phyloP scores from a whole-genome alignment of 345 rosid species.

The Theobroma cacao region DNA sequence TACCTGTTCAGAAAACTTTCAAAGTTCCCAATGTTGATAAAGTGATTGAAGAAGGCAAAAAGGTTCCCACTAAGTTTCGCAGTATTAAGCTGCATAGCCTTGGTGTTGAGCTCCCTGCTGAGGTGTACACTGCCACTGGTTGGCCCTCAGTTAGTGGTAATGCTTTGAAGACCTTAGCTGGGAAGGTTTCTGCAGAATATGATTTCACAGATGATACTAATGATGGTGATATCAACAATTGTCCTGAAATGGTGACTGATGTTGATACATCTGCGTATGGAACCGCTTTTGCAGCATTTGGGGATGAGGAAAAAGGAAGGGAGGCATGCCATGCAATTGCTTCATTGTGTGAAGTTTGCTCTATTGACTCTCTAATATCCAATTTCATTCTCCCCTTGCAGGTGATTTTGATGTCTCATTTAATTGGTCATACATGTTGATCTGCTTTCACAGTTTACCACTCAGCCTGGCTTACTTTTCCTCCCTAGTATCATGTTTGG shows the following conservation, averaged over 20 bases:
- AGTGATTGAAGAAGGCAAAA: constrained; percentile 85
- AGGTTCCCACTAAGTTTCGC: constrained; percentile 61
- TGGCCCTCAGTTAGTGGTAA: constrained; percentile 86
- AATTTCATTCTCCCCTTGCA: constrained; percentile 93
- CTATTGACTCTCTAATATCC: constrained; percentile 88
- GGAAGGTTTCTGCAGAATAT: constrained; percentile 76
- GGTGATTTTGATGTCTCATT: constrained; percentile 41
- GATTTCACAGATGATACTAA: constrained; percentile 38
- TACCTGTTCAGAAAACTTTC: constrained; percentile 46
- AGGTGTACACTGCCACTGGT: constrained; percentile 67
- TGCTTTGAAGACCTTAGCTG: constrained; percentile 71
- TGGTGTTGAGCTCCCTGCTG: constrained; percentile 46
- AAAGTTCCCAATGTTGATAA: constrained; percentile 75
- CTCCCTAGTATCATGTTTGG: neutral
- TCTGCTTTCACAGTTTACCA: neutral
- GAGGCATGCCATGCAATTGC: constrained; percentile 95
- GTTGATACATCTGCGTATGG: constrained; percentile 54
- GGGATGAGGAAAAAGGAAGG: constrained; percentile 51
- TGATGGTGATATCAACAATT: constrained; percentile 33
- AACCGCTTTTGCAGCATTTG: constrained; percentile 53
- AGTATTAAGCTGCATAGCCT: constrained; percentile 56
- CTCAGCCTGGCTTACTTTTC: neutral
- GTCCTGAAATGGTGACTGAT: constrained; percentile 19
- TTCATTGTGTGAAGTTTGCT: constrained; percentile 87
- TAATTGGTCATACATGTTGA: neutral